Percentiles rank a stretch among this genome's conserved stretches.
Conservation (phyloP, 495 filamentous ascomycete species). For the Penicillium verhagenii region DNA sequence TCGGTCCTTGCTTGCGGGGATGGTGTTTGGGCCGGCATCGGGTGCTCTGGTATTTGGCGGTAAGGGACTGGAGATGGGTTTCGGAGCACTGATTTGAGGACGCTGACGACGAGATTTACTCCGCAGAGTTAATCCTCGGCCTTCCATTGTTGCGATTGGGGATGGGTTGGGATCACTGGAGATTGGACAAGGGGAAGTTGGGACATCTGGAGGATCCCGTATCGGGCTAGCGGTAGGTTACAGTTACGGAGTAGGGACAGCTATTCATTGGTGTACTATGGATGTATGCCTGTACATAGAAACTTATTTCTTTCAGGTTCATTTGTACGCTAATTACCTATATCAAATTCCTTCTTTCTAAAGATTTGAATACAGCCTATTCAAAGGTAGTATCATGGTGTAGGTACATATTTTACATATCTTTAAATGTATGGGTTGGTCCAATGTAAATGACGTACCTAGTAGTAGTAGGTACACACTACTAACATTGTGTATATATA, state of each 20-base stretch:
- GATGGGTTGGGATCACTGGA: slow-evolving; percentile 10
- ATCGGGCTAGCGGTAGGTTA: slow-evolving; percentile 4
- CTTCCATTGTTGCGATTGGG: slow-evolving; percentile 34
- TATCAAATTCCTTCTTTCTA: too few relatives aligned
- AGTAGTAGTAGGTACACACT: too few relatives aligned
- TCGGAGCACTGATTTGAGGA: slow-evolving; percentile 78
- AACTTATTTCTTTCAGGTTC: too few relatives aligned
- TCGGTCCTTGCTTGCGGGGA: slow-evolving; percentile 32
- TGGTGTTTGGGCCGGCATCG: slow-evolving; percentile 21
- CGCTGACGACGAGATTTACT: slow-evolving; percentile 74
- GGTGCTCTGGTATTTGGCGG: slow-evolving; percentile 34
- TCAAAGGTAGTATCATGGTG: too few relatives aligned
- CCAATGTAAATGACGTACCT: too few relatives aligned
- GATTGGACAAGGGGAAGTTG: slow-evolving; percentile 4
- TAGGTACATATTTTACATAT: too few relatives aligned
- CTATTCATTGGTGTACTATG: neutral
- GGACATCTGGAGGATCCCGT: slow-evolving; percentile 6
- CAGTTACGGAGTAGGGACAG: neutral
- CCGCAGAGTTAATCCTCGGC: slow-evolving; percentile 82
- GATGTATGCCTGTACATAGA: too few relatives aligned
- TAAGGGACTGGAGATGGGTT: slow-evolving; percentile 70
- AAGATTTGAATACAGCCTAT: too few relatives aligned
- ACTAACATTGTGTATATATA: too few relatives aligned
- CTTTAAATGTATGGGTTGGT: too few relatives aligned
- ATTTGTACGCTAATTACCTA: too few relatives aligned